Percentiles rank a stretch among this genome's conserved stretches.
Evolutionary conservation across 2,329 filamentous ascomycete species (phyloP).

Genomic region (Tricladium varicosporioides): DNA sequence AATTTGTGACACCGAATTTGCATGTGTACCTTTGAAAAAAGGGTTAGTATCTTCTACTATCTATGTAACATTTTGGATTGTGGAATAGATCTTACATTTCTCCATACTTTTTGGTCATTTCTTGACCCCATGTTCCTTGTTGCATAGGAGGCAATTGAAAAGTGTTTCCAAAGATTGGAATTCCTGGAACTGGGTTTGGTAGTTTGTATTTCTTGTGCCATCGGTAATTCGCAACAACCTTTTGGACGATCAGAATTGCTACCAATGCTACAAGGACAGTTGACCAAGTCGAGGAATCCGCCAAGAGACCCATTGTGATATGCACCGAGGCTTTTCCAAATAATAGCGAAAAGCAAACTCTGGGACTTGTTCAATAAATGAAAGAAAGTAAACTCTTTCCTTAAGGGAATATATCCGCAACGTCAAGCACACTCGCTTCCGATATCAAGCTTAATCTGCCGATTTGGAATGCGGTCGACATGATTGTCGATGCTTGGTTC

Average conservation of each 20-base stretch:
- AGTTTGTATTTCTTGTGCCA: slow-evolving; percentile 21
- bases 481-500: not conserved
- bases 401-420: too few species aligned
- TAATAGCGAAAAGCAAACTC: not conserved
- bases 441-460: too few species aligned
- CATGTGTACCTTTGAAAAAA: slow-evolving; percentile 21
- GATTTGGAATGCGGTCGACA: not conserved
- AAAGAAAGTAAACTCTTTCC: not conserved
- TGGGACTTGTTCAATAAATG: not conserved
- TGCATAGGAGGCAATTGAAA: slow-evolving; percentile 21
- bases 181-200: slow-evolving; percentile 19
- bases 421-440: too few species aligned
- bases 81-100: slow-evolving; percentile 19
- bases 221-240: slow-evolving; percentile 19
- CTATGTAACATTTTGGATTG: not conserved
- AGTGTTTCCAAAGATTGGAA: slow-evolving; percentile 25
- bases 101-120: slow-evolving; percentile 22
- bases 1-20: slow-evolving; percentile 36
- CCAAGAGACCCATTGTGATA: not conserved
- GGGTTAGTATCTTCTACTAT: not conserved
- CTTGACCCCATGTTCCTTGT: slow-evolving; percentile 20
- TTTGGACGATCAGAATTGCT: slow-evolving; percentile 10
- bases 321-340: not conserved
- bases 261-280: slow-evolving; percentile 7
- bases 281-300: not conserved